Evolutionary conservation across 108 stramenopile species (phyloP).

Genomic region (Cyclotella cryptica): DNA sequence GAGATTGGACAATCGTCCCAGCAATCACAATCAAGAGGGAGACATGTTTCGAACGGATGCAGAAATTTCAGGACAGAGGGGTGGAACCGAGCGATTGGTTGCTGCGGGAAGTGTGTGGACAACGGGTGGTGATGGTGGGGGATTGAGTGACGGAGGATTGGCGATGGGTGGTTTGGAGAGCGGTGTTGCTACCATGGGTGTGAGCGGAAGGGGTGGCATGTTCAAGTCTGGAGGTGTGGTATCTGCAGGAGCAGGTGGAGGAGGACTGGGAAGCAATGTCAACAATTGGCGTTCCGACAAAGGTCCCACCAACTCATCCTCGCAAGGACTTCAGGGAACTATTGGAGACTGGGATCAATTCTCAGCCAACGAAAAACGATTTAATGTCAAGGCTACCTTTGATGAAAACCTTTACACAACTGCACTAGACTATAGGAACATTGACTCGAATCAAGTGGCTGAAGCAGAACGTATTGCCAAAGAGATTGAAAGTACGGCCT

Average conservation of each 20-base stretch:
- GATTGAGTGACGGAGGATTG: neutral
- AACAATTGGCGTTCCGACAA: too few relatives aligned
- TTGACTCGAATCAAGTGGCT: conserved; percentile 64
- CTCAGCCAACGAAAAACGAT: conserved; percentile 85
- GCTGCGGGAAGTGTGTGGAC: conserved; percentile 88
- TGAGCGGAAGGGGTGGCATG: conserved; percentile 25
- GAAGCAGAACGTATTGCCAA: conserved; percentile 90
- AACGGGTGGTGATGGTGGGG: conserved; percentile 28
- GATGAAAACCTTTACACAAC: conserved; percentile 99
- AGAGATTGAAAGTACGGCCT: conserved; percentile 86
- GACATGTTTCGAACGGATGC: conserved; percentile 65
- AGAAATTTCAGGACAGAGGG: conserved; percentile 66
- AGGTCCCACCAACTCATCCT: neutral
- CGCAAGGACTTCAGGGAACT: conserved; percentile 51
- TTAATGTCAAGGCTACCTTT: conserved; percentile 88
- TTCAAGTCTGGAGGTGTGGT: conserved; percentile 25
- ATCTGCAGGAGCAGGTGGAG: neutral
- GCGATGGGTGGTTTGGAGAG: neutral
- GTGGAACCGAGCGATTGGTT: conserved; percentile 55
- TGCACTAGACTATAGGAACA: conserved; percentile 72
- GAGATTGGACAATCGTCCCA: conserved; percentile 44
- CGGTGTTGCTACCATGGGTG: neutral
- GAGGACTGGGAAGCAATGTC: conserved; percentile 10
- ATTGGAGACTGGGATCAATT: conserved; percentile 94
- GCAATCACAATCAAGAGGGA: neutral